Evolutionary conservation across 495 filamentous ascomycete genomes (phyloP), one percentile per base, ranked within the genome.

Genomic region (Cercophora samala): DNA sequence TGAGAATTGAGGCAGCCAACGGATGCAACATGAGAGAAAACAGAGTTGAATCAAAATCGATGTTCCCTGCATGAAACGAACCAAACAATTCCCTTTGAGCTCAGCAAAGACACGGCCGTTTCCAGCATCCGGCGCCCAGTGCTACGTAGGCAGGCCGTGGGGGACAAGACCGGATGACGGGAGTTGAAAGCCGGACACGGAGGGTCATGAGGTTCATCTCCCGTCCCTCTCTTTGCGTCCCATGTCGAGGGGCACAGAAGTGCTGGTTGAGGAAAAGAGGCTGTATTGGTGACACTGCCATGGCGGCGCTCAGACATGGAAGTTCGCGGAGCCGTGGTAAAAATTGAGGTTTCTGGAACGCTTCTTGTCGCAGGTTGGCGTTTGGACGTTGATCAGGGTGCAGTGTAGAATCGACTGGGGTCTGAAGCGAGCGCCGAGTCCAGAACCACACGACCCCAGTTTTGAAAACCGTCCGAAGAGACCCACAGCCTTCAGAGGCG

Each of bases 331-430:
- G 66, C 74, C 70, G 73, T 69, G 63, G 67, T 25, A 26, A 63
- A 71, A 68, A 68, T 66, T 55, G 52, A n/a, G 42, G 53, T 54
- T 70, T 68, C 66, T 77, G 76, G 67, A 75, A 78, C 74, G 66
- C 59, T 66, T 66, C 51, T 26, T 70, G 76, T 78, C 62, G 64
- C 71, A 78, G 72, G 64, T 25, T 21, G 67, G 67, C 68, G 66
- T 56, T 70, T 70, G 58, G 68, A 25, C 66, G 69, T 68, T 67
- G 72, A 76, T 76, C 72, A 67, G 26, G 72, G 68, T 46, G 37
- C 37, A 46, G 37, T 46, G 37, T 1, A 46, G 37, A 46, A 9
- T 69, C 70, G 67, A 24, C 46, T 26, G 37, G 62, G 66, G 26
- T 46, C 32, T 17, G 18, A 46, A 23, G n/a, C 25, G 32, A 19